Conservation (phyloP, 139 green algal species). For the Chlorella sorokiniana region DNA sequence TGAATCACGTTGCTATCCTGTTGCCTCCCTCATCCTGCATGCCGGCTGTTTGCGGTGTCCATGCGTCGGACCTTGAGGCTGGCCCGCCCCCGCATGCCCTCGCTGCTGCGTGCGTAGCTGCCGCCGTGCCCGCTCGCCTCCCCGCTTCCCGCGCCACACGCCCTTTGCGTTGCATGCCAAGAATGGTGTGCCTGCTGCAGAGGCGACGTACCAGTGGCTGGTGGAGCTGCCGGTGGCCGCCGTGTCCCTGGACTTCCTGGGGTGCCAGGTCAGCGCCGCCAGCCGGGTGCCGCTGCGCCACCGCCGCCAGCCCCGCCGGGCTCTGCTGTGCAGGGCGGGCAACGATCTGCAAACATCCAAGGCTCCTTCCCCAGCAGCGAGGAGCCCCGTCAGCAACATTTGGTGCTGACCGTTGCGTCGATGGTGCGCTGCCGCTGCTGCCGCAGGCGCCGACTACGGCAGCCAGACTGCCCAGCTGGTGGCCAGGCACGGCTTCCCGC, state of each 20-base stretch:
- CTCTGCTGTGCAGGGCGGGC: too few species aligned
- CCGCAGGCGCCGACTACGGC: conserved; percentile 47
- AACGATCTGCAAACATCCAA: too few species aligned
- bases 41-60: too few species aligned
- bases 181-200: conserved; percentile 7
- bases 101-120: too few species aligned
- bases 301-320: not conserved
- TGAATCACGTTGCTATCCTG: not conserved
- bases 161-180: not conserved
- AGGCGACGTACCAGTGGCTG: conserved; percentile 69
- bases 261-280: conserved; percentile 2
- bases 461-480: conserved; percentile 70
- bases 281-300: not conserved
- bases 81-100: too few species aligned
- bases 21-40: not conserved
- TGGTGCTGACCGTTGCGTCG: not conserved
- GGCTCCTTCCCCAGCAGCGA: not conserved
- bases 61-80: too few species aligned
- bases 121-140: not conserved
- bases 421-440: not conserved
- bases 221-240: conserved; percentile 70
- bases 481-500: conserved; percentile 61
- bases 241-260: conserved; percentile 81
- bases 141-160: not conserved
- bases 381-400: not conserved